Evolutionary conservation across 108 stramenopile species (phyloP), one percentile per base, ranked within the genome.

Genomic region (Tribonema minus): DNA sequence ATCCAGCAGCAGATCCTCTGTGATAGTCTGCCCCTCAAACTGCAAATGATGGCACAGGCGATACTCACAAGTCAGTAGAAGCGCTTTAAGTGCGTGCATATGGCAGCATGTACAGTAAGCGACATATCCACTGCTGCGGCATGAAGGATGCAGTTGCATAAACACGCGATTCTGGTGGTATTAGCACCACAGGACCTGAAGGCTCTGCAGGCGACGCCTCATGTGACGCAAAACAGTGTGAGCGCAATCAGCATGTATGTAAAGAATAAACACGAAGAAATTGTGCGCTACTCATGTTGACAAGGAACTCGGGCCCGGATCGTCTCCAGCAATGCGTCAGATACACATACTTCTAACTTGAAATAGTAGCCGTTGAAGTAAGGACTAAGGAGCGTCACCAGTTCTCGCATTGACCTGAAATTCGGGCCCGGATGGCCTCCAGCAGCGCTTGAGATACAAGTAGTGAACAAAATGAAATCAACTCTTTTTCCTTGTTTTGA

Each of bases 31-130:
- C 26, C 29, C 46, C 27, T 31, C 35, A 27, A 64, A 75, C 46
- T 58, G 74, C 39, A 75, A 64, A 64, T 66, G 34, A 35, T 64
- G 66, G 41, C n/a, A n/a, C n/a, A n/a, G n/a, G n/a, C n/a, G n/a
- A n/a, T n/a, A n/a, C n/a, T n/a, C n/a, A n/a, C n/a, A n/a, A n/a
- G n/a, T n/a, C n/a, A n/a, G n/a, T n/a, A n/a, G n/a, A n/a, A n/a
- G n/a, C n/a, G n/a, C n/a, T n/a, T 75, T 75, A 25, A 28, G 61
- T 3, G 41, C 74, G 25, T 32, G 41, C 4, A 64, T 64, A 27
- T 40, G 64, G 64, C 74, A 75, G 27, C 7, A 46, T 27, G 64
- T 75, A 32, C 34, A 23, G 28, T 30, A 38, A 9, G 7, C 12
- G 40, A 7, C 40, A 68, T 7, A 40, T 2, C 6, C 41, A 12